These are phyloP conservation scores for Benincasa hispida DNA, from an alignment of 306 rosid species.

Conservation along the genomic window DNA sequence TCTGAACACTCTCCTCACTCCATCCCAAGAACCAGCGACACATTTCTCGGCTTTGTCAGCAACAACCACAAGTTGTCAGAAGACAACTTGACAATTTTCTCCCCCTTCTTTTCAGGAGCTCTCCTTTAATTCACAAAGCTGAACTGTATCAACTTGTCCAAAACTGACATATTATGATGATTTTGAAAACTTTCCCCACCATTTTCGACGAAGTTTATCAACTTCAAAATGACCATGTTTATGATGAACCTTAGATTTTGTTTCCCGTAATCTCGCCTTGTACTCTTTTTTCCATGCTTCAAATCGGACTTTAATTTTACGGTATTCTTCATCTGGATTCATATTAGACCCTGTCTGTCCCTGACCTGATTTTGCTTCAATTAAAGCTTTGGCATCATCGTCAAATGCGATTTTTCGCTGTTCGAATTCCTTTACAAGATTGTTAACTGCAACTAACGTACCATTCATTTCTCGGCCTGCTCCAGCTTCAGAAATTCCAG, in stretches of 20 bases:
- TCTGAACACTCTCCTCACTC: slow-evolving; percentile 18
- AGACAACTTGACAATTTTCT: slow-evolving; percentile 15
- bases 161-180: slow-evolving; percentile 13
- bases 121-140: slow-evolving; percentile 10
- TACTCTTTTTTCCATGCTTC: slow-evolving; percentile 88
- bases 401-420: slow-evolving; percentile 54
- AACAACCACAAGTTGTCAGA: slow-evolving; percentile 3
- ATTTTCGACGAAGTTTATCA: slow-evolving; percentile 47
- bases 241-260: slow-evolving; percentile 40
- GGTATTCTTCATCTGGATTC: slow-evolving; percentile 45
- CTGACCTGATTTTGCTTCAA: slow-evolving; percentile 38
- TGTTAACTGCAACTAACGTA: slow-evolving; percentile 32
- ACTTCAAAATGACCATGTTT: slow-evolving; percentile 37
- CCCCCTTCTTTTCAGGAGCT: slow-evolving; percentile 11
- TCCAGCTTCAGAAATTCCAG: slow-evolving; percentile 29
- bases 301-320: slow-evolving; percentile 49
- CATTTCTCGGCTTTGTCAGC: neutral
- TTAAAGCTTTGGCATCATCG: slow-evolving; percentile 48
- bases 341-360: neutral
- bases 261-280: slow-evolving; percentile 48
- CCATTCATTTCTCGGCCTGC: slow-evolving; percentile 40
- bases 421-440: slow-evolving; percentile 67
- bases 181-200: slow-evolving; percentile 73
- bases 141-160: slow-evolving; percentile 7
- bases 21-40: neutral